Evolutionary conservation across 2,329 filamentous ascomycete genomes (phyloP).

Genomic region (Tolypocladium inflatum): DNA sequence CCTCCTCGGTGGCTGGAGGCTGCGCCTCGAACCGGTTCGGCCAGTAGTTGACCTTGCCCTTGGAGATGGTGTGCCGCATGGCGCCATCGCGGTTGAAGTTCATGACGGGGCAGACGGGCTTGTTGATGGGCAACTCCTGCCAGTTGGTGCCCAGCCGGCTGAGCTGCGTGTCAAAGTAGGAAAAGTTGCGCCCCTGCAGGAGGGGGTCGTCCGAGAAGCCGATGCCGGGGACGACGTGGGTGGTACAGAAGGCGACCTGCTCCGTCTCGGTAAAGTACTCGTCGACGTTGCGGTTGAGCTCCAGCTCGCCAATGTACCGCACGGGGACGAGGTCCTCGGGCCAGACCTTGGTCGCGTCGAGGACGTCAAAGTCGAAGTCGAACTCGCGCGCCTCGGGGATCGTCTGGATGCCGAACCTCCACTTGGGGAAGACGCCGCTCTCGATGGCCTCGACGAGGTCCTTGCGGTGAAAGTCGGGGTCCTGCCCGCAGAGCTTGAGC

Average conservation of each 20-base stretch:
- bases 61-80: background rate
- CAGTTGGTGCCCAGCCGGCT: constrained; percentile 61
- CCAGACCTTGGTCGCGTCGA: constrained; percentile 82
- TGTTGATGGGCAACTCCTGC: constrained; percentile 70
- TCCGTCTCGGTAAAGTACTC: constrained; percentile 79
- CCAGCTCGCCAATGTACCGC: constrained; percentile 68
- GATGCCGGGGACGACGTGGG: constrained; percentile 69
- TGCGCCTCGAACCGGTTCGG: constrained; percentile 40
- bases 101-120: constrained; percentile 64
- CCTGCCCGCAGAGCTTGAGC: constrained; percentile 62
- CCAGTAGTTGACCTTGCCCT: background rate
- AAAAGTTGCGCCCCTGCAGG: constrained; percentile 62
- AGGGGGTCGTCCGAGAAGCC: constrained; percentile 70
- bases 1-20: constrained; percentile 50
- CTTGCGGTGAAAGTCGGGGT: constrained; percentile 75
- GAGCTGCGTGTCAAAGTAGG: constrained; percentile 48
- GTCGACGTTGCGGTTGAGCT: constrained; percentile 71
- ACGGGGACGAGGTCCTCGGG: constrained; percentile 69
- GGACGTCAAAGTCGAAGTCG: constrained; percentile 76
- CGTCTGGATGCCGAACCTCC: constrained; percentile 76
- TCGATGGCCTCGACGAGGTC: constrained; percentile 69
- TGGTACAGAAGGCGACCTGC: constrained; percentile 74
- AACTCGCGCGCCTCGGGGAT: constrained; percentile 43
- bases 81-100: constrained; percentile 59
- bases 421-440: constrained; percentile 60